Conservation (phyloP, 2,329 filamentous ascomycete genomes). For the Ambrosiella beaveri region DNA sequence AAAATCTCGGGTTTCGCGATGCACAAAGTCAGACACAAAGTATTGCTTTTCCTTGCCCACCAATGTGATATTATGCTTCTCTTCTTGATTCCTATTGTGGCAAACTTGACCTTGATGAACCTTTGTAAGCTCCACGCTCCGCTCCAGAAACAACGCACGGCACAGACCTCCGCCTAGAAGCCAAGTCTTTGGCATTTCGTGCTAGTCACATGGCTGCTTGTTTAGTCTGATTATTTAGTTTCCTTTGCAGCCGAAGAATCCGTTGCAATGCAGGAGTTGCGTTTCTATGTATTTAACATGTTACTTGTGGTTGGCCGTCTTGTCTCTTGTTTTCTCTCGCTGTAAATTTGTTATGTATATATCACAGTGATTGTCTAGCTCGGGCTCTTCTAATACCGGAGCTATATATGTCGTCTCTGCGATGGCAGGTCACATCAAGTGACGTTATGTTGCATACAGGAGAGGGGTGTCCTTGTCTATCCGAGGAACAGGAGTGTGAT, state of each 20-base stretch:
- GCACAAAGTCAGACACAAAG: neutral
- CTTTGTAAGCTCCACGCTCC: neutral
- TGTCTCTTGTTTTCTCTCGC: neutral
- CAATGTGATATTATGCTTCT: neutral
- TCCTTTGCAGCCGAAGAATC: neutral
- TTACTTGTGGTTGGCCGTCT: neutral
- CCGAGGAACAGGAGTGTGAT: neutral
- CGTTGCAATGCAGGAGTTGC: conserved; percentile 1
- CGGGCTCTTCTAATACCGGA: neutral
- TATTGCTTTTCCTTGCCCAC: neutral
- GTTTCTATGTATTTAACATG: neutral
- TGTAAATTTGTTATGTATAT: neutral
- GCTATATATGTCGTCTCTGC: neutral
- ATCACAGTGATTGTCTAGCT: too few species aligned
- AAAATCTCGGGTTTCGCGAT: neutral
- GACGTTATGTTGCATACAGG: neutral
- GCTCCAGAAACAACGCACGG: neutral
- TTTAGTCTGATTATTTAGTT: neutral
- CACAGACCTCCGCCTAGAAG: conserved; percentile 9
- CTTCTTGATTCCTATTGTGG: neutral
- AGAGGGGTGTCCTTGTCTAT: neutral
- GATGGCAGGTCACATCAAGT: neutral
- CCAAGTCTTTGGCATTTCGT: conserved; percentile 6
- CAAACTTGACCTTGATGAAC: neutral
- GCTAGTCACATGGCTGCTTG: neutral